A percentile compares a stretch with the other conserved stretches of the same genome.
Conservation (phyloP, 2,329 filamentous ascomycete genomes). For the Arthrobotrys megalospora region DNA sequence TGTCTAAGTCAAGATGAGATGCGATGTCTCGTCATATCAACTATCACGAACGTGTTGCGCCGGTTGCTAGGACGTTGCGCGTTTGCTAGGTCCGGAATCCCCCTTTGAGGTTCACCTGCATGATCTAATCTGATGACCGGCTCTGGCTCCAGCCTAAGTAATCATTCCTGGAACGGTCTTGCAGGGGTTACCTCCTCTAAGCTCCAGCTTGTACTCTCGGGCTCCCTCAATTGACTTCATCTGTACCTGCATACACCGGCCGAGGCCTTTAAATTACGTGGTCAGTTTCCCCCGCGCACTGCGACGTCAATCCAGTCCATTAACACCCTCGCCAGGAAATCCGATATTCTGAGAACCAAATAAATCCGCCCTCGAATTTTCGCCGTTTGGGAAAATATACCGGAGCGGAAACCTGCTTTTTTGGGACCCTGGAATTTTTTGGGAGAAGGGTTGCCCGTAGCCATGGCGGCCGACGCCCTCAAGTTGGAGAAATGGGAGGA, state of each 20-base stretch:
- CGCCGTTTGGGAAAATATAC: not conserved
- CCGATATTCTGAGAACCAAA: conserved; percentile 1
- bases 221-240: conserved; percentile 28
- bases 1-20: too few species aligned
- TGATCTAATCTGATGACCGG: conserved; percentile 23
- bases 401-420: conserved; percentile 9
- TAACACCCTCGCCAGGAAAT: conserved; percentile 18
- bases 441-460: not conserved
- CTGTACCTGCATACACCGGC: conserved; percentile 19
- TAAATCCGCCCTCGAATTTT: not conserved
- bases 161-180: conserved; percentile 23
- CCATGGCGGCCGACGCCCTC: conserved; percentile 73
- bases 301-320: conserved; percentile 13
- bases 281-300: conserved; percentile 24
- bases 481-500: conserved; percentile 77
- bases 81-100: conserved; percentile 29
- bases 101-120: not conserved
- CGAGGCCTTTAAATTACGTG: conserved; percentile 31
- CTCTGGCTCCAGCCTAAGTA: not conserved
- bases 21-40: not conserved
- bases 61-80: conserved; percentile 48
- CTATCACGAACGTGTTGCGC: conserved; percentile 27
- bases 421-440: not conserved
- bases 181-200: conserved; percentile 41
- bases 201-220: conserved; percentile 43